These are phyloP conservation scores for Fusarium keratoplasticum DNA, from an alignment of 2,329 filamentous ascomycete genomes.

Conservation along the genomic window DNA sequence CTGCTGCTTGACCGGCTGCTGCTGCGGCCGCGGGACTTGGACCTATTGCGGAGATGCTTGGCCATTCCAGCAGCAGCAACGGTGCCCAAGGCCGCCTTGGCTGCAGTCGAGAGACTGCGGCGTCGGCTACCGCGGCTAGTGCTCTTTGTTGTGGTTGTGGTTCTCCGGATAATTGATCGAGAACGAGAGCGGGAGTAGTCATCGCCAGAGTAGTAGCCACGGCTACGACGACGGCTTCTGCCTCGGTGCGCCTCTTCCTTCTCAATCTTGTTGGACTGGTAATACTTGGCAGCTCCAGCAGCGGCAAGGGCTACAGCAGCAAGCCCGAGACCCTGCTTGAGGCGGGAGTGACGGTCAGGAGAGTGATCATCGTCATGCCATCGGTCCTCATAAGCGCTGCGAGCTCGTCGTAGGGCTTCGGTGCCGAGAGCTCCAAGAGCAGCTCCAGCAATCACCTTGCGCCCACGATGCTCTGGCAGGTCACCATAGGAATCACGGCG, in stretches of 20 bases:
- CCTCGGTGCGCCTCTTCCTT: conserved; percentile 69
- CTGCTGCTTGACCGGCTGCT: conserved; percentile 40
- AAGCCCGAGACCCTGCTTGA: conserved; percentile 72
- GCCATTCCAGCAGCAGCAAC: conserved; percentile 69
- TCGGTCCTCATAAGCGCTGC: conserved; percentile 70
- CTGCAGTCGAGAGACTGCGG: conserved; percentile 60
- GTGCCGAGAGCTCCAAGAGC: conserved; percentile 72
- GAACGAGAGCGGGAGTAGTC: conserved; percentile 60
- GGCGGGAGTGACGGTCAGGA: conserved; percentile 57
- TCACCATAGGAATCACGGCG: conserved; percentile 65
- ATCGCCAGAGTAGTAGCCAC: conserved; percentile 53
- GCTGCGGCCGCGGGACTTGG: conserved; percentile 50
- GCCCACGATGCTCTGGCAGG: conserved; percentile 62
- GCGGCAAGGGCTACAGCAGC: conserved; percentile 73
- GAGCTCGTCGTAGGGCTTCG: conserved; percentile 69
- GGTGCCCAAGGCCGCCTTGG: conserved; percentile 69
- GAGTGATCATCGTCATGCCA: conserved; percentile 55
- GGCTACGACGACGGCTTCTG: conserved; percentile 59
- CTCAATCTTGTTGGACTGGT: conserved; percentile 69
- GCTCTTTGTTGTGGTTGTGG: conserved; percentile 52
- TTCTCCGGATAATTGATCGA: conserved; percentile 50
- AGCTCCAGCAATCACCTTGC: conserved; percentile 70
- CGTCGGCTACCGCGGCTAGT: conserved; percentile 51
- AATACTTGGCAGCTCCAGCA: conserved; percentile 74
- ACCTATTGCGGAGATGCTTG: conserved; percentile 68